Conservation (phyloP, 768 basidiomycete genomes). For the Phylloporus sp. region DNA sequence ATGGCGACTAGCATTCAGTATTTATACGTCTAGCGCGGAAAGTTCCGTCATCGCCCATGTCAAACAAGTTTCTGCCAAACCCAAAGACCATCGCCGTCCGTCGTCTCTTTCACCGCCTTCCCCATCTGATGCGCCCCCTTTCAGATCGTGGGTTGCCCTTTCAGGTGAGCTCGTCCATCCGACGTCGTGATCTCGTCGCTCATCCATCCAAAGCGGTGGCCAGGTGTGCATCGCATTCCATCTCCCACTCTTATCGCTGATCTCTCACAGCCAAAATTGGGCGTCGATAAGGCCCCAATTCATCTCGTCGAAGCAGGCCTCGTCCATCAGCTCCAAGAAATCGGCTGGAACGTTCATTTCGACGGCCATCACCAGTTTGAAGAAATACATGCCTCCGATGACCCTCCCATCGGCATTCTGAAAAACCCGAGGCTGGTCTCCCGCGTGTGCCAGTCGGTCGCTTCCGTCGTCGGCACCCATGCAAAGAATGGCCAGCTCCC, state of each 20-base stretch:
- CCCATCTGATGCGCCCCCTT: slow-evolving; percentile 7
- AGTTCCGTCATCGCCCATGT: slow-evolving; percentile 20
- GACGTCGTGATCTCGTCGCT: slow-evolving; percentile 8
- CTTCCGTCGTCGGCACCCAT: slow-evolving; percentile 70
- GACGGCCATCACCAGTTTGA: slow-evolving; percentile 89
- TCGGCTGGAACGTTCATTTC: slow-evolving; percentile 89
- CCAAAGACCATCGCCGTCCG: slow-evolving; percentile 79
- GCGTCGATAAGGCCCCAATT: slow-evolving; percentile 87
- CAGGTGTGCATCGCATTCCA: slow-evolving; percentile 22
- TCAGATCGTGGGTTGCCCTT: slow-evolving; percentile 92
- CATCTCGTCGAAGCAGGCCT: slow-evolving; percentile 86
- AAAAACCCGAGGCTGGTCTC: slow-evolving; percentile 90
- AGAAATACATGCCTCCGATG: slow-evolving; percentile 48
- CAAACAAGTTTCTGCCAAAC: slow-evolving; percentile 36
- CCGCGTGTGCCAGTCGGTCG: slow-evolving; percentile 72
- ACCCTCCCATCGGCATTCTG: slow-evolving; percentile 77
- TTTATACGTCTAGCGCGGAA: slow-evolving; percentile 24
- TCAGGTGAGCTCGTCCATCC: slow-evolving; percentile 57
- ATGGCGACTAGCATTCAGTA: slow-evolving; percentile 12
- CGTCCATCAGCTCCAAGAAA: slow-evolving; percentile 60
- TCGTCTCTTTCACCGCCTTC: slow-evolving; percentile 14
- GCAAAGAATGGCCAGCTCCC: slow-evolving; percentile 76
- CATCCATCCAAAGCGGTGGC: slow-evolving; percentile 24
- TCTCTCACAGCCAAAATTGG: slow-evolving; percentile 54
- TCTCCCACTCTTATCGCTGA: slow-evolving; percentile 11